Evolutionary conservation across 2,329 filamentous ascomycete genomes (phyloP).

Genomic region (Colletotrichum coccodes): DNA sequence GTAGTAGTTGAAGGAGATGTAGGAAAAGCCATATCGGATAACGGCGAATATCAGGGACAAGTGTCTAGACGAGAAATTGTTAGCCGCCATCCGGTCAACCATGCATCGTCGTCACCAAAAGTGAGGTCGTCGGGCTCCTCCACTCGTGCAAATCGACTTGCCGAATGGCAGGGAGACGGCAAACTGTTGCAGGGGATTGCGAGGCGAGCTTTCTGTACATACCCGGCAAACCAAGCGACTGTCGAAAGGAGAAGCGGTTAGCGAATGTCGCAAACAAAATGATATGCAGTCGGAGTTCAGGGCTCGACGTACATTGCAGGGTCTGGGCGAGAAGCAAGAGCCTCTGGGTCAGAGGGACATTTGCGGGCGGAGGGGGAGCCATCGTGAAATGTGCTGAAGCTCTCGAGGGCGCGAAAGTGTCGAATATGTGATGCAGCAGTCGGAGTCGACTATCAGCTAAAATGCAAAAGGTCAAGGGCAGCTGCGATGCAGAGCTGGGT

Average conservation of each 20-base stretch:
- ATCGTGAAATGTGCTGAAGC: slow-evolving; percentile 13
- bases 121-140: neutral
- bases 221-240: slow-evolving; percentile 87
- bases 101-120: neutral
- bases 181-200: slow-evolving; percentile 21
- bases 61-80: slow-evolving; percentile 67
- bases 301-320: slow-evolving; percentile 80
- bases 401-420: slow-evolving; percentile 2
- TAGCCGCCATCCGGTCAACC: neutral
- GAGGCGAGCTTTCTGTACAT: slow-evolving; percentile 53
- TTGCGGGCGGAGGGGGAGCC: slow-evolving; percentile 76
- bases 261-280: slow-evolving; percentile 38
- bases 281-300: slow-evolving; percentile 24
- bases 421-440: neutral
- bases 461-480: neutral
- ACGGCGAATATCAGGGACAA: slow-evolving; percentile 86
- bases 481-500: neutral
- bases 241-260: slow-evolving; percentile 45
- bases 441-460: neutral
- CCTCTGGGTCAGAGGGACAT: slow-evolving; percentile 77
- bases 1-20: slow-evolving; percentile 89
- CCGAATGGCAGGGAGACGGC: slow-evolving; percentile 25
- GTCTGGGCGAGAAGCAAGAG: slow-evolving; percentile 85
- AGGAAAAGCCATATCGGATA: slow-evolving; percentile 84
- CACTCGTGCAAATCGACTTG: neutral